phyloP scores from a whole-genome alignment of 176 grass and related monocot genomes.

The Urochloa ruziziensis region DNA sequence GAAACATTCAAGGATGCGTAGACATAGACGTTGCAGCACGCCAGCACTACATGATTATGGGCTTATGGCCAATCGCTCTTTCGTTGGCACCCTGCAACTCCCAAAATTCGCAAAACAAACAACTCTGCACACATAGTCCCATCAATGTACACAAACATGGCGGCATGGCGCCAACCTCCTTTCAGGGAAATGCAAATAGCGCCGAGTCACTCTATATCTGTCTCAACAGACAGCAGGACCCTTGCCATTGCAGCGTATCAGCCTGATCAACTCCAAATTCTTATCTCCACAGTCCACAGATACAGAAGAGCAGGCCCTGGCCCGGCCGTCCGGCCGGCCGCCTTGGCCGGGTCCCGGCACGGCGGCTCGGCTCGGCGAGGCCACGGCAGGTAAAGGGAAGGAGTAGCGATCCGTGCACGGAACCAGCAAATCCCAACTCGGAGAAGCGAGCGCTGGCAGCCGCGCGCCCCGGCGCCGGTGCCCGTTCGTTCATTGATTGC shows the following conservation, averaged over 20 bases:
- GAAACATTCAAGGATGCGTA: neutral
- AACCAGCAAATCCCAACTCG: neutral
- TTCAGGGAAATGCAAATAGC: neutral
- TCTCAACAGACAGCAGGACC: neutral
- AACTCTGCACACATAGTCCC: neutral
- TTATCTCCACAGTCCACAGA: too few species aligned
- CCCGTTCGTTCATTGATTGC: conserved; percentile 14
- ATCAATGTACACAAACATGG: neutral
- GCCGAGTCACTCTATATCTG: neutral
- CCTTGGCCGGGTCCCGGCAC: neutral
- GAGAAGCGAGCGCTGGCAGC: neutral
- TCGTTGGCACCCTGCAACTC: neutral
- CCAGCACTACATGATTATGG: neutral
- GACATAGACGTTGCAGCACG: conserved; percentile 12
- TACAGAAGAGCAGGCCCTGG: too few species aligned
- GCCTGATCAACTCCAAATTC: too few species aligned
- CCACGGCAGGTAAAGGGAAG: neutral
- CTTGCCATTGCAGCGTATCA: neutral
- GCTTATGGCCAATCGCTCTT: neutral
- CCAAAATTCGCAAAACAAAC: neutral
- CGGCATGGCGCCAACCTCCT: neutral
- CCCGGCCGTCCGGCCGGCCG: too few species aligned
- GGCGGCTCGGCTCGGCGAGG: neutral
- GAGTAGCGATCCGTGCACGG: neutral
- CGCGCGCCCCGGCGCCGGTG: conserved; percentile 18